phyloP scores from a whole-genome alignment of 2,329 filamentous ascomycete genomes.

The Aspergillus melleus region DNA sequence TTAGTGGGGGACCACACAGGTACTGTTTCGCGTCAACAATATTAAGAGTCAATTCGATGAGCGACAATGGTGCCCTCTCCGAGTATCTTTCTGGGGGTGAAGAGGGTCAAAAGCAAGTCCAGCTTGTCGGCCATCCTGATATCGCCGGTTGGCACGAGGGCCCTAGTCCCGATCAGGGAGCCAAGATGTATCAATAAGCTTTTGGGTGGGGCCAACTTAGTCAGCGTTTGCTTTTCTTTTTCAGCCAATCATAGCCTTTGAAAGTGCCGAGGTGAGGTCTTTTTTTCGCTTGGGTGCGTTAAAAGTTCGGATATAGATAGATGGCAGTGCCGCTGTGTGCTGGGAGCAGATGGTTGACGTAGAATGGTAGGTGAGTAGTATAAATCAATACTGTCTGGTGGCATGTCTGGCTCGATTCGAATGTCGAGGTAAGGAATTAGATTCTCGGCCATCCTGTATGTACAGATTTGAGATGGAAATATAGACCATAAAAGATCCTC shows the following conservation, averaged over 20 bases:
- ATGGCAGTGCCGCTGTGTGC: neutral
- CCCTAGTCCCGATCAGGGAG: neutral
- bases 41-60: neutral
- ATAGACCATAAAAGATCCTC: too few species aligned
- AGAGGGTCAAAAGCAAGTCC: neutral
- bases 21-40: neutral
- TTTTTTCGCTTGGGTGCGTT: neutral
- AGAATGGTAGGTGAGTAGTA: too few species aligned
- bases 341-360: too few species aligned
- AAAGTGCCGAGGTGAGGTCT: neutral
- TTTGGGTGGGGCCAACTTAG: neutral
- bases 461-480: too few species aligned
- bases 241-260: neutral
- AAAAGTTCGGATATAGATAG: neutral
- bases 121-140: neutral
- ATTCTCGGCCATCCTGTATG: too few species aligned
- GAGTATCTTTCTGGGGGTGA: too few species aligned
- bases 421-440: too few species aligned
- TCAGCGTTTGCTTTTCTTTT: neutral
- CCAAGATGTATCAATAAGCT: neutral
- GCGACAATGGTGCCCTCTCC: neutral
- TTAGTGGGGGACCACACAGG: neutral
- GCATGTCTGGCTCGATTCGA: too few species aligned
- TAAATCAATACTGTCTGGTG: too few species aligned
- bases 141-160: neutral